phyloP scores from a whole-genome alignment of 352 stramenopile species.

The Globisporangium perplexum region DNA sequence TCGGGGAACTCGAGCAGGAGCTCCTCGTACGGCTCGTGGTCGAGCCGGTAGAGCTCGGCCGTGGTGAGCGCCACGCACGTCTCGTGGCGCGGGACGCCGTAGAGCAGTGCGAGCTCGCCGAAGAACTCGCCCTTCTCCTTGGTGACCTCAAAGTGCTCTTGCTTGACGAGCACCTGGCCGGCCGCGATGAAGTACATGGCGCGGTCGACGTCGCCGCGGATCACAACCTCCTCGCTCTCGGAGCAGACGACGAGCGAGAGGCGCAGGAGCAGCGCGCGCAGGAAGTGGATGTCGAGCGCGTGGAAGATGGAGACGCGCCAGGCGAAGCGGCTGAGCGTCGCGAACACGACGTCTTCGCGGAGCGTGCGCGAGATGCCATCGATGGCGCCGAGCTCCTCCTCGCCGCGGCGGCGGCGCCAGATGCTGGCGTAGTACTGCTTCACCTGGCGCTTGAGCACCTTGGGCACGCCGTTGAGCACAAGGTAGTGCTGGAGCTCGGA shows the following conservation, averaged over 20 bases:
- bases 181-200: constrained; percentile 78
- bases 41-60: constrained; percentile 63
- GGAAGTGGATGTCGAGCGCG: constrained; percentile 47
- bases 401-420: constrained; percentile 44
- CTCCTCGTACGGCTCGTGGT: constrained; percentile 52
- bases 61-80: constrained; percentile 55
- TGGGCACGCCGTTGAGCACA: constrained; percentile 59
- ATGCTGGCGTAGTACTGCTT: constrained; percentile 69
- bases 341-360: constrained; percentile 55
- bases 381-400: constrained; percentile 49
- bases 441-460: constrained; percentile 57
- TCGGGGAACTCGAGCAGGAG: constrained; percentile 62
- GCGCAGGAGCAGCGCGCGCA: constrained; percentile 46
- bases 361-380: constrained; percentile 37
- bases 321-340: constrained; percentile 43
- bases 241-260: constrained; percentile 62
- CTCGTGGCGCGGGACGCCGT: constrained; percentile 51
- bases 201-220: constrained; percentile 65
- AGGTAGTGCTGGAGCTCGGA: constrained; percentile 67
- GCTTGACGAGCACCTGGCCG: constrained; percentile 54
- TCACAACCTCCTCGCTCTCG: constrained; percentile 61
- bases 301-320: constrained; percentile 46
- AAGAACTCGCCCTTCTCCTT: constrained; percentile 76
- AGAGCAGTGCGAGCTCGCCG: constrained; percentile 61
- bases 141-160: constrained; percentile 33